A percentile compares a stretch with the other conserved stretches of the same genome.
phyloP scores from a whole-genome alignment of 352 stramenopile genomes.

The Phytophthora fragariaefolia region DNA sequence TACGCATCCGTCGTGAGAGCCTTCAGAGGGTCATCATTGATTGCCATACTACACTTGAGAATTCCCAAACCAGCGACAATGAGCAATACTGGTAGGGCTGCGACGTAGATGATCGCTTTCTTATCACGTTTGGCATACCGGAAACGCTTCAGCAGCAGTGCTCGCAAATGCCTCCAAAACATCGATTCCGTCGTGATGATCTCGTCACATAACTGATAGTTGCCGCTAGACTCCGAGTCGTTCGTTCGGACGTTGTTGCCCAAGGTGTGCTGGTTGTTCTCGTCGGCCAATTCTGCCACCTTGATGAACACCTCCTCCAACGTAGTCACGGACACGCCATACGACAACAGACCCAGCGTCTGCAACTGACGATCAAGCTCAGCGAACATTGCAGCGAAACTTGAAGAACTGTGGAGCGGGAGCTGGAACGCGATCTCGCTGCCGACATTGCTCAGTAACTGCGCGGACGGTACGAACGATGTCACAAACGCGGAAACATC shows the following conservation, averaged over 20 bases:
- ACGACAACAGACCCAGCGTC: conserved; percentile 48
- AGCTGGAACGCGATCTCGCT: conserved; percentile 76
- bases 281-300: conserved; percentile 48
- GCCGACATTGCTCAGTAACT: conserved; percentile 68
- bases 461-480: conserved; percentile 36
- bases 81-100: conserved; percentile 51
- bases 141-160: conserved; percentile 59
- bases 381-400: conserved; percentile 65
- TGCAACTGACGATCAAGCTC: conserved; percentile 27
- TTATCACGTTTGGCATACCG: conserved; percentile 53
- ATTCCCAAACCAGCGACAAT: conserved; percentile 53
- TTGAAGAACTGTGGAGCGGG: conserved; percentile 42
- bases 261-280: conserved; percentile 47
- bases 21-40: conserved; percentile 42
- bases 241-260: conserved; percentile 11
- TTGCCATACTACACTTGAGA: conserved; percentile 34
- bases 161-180: conserved; percentile 41
- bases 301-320: conserved; percentile 84
- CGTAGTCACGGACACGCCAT: conserved; percentile 81
- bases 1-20: conserved; percentile 27
- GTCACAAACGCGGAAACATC: conserved; percentile 37
- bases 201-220: conserved; percentile 23
- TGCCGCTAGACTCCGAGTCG: background rate
- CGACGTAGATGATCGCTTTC: conserved; percentile 52
- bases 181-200: conserved; percentile 13